These are phyloP conservation scores for Vigna hirtella DNA, from an alignment of 306 rosid genomes.

Conservation along the genomic window DNA sequence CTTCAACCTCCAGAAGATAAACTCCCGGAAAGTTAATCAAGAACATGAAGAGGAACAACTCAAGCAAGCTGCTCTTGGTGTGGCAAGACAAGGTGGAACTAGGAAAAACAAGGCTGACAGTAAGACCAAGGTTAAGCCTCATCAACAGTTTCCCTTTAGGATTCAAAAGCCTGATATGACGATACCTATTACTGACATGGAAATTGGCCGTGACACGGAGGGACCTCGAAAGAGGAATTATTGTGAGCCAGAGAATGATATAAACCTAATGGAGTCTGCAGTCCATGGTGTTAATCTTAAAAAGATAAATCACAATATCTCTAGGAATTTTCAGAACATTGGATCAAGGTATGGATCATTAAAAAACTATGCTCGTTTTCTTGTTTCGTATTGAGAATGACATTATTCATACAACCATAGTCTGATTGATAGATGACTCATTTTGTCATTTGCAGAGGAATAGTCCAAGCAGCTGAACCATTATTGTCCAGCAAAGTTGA, in stretches of 20 bases:
- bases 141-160: conserved; percentile 63
- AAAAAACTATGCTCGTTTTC: background rate
- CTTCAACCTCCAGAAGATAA: conserved; percentile 58
- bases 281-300: conserved; percentile 53
- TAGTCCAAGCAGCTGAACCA: conserved; percentile 60
- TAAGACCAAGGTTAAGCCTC: conserved; percentile 71
- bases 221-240: conserved; percentile 63
- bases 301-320: conserved; percentile 60
- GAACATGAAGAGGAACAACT: conserved; percentile 78
- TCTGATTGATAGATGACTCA: conserved; percentile 14
- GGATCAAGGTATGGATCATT: conserved; percentile 71
- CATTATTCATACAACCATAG: conserved; percentile 13
- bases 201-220: conserved; percentile 55
- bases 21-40: conserved; percentile 60
- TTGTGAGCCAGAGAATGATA: conserved; percentile 80
- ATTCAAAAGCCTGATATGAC: conserved; percentile 60
- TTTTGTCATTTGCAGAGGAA: conserved; percentile 57
- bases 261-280: conserved; percentile 52
- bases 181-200: conserved; percentile 55
- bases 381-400: conserved; percentile 21
- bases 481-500: conserved; percentile 67
- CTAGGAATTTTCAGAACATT: conserved; percentile 72
- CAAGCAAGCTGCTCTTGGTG: conserved; percentile 60
- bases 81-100: conserved; percentile 66
- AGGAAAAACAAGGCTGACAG: conserved; percentile 68